Evolutionary conservation across 2,329 filamentous ascomycete species (phyloP), one percentile per base, ranked within the genome.

Genomic region (Phialemonium atrogriseum): DNA sequence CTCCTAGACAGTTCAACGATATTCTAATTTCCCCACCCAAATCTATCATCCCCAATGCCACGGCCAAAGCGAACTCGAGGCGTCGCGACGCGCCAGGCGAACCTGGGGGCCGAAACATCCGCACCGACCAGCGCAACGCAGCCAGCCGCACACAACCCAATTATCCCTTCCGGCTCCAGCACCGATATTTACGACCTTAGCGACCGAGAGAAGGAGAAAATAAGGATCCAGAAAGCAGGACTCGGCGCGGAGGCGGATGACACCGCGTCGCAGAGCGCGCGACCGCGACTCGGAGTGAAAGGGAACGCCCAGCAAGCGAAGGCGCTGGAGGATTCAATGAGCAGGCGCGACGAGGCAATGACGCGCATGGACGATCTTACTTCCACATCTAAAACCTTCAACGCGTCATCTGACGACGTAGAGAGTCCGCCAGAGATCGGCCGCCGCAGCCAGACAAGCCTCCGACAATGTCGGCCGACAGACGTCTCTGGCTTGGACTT

Each of bases 401-500:
- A 24, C n/a, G 31, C 36, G 24, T 24, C 31, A 15, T 34, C 42
- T 14, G 30, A 30, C 9, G 23, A 17, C 32, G 40, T 24, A 13
- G 37, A 23, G 20, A 51, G 46, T 41, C 40, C 39, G 11, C 42
- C 55, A 6, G 45, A 60, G 11, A 60, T 63, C 38, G 38, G 54
- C 23, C 57, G 62, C 10, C 54, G 60, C 16, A 54, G 53, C 27
- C 53, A 49, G 7, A 45, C 49, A 17, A 49, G 43, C n/a, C 47
- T 48, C 32, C 50, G 53, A 13, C 50, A 32, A 32, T 27, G 40
- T 19, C 29, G 47, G 27, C 23, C 43, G 14, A 42, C 43, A 10
- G 62, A 70, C 29, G 60, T 55, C 4, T 67, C 65, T 1, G 68
- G 68, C 5, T 38, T 71, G 19, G 68, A 72, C 37, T 36, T 58